A percentile compares a stretch with the other conserved stretches of the same genome.
Evolutionary conservation across 176 grass and related monocot species (phyloP).

Genomic region (Themeda triandra): DNA sequence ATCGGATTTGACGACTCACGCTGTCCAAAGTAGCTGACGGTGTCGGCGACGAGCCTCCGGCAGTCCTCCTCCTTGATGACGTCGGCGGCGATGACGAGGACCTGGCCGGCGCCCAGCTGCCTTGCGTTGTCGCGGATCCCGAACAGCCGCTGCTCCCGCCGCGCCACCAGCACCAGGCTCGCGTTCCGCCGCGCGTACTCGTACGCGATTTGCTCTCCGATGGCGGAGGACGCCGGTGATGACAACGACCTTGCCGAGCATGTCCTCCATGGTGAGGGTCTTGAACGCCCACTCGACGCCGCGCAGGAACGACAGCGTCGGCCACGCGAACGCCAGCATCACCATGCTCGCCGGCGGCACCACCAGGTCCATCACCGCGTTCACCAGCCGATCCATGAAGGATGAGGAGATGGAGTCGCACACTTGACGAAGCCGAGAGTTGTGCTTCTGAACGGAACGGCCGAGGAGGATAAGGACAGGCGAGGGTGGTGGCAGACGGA

Average conservation of each 20-base stretch:
- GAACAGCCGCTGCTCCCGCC: slow-evolving; percentile 78
- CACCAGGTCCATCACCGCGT: slow-evolving; percentile 64
- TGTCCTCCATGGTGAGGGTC: slow-evolving; percentile 63
- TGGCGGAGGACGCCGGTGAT: slow-evolving; percentile 82
- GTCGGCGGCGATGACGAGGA: slow-evolving; percentile 78
- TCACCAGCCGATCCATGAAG: slow-evolving; percentile 58
- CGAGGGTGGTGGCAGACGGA: too few species aligned
- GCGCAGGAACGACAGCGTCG: slow-evolving; percentile 69
- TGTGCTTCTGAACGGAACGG: background rate
- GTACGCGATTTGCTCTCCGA: slow-evolving; percentile 95
- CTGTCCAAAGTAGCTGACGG: slow-evolving; percentile 78
- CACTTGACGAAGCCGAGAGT: background rate
- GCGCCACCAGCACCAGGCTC: slow-evolving; percentile 75
- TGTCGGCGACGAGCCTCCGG: slow-evolving; percentile 65
- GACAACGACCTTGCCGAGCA: slow-evolving; percentile 74
- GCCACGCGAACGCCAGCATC: slow-evolving; percentile 87
- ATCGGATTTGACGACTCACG: slow-evolving; percentile 23
- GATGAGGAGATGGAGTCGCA: background rate
- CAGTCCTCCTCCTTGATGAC: slow-evolving; percentile 92
- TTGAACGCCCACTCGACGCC: slow-evolving; percentile 59
- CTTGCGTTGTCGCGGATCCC: slow-evolving; percentile 70
- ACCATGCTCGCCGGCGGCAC: slow-evolving; percentile 96
- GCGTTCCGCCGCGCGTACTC: slow-evolving; percentile 80
- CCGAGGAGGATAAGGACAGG: slow-evolving; percentile 5
- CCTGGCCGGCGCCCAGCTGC: slow-evolving; percentile 63